Evolutionary conservation across 164 flowering plant genomes (phyloP).

Genomic region (Kingdonia uniflora): DNA sequence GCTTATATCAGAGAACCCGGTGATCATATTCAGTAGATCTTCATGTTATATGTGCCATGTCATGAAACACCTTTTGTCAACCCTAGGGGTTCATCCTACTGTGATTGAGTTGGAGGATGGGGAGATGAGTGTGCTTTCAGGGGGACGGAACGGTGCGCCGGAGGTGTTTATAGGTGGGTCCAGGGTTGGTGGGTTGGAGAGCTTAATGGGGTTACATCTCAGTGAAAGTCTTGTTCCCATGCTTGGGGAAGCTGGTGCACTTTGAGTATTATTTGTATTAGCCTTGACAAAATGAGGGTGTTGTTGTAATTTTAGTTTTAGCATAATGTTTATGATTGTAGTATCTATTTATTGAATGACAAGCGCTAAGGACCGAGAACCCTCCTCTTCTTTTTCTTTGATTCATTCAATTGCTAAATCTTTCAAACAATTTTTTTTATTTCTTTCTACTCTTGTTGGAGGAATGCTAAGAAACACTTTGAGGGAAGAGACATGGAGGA

Average conservation of each 20-base stretch:
- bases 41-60: conserved; percentile 96
- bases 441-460: too few species aligned
- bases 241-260: conserved; percentile 63
- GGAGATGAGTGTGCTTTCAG: conserved; percentile 30
- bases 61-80: conserved; percentile 62
- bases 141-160: conserved; percentile 25
- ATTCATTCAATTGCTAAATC: too few species aligned
- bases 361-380: too few species aligned
- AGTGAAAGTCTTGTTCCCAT: conserved; percentile 54
- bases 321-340: too few species aligned
- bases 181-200: conserved; percentile 67
- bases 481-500: too few species aligned
- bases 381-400: too few species aligned
- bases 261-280: conserved; percentile 7
- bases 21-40: conserved; percentile 64
- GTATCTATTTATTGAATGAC: too few species aligned
- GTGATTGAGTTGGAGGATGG: conserved; percentile 76
- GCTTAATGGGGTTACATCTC: conserved; percentile 67
- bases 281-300: too few species aligned
- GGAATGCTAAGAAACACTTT: too few species aligned
- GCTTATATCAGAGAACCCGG: conserved; percentile 73
- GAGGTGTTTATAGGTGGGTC: conserved; percentile 74
- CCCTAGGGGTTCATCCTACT: conserved; percentile 77
- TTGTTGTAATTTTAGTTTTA: too few species aligned
- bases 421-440: too few species aligned